These are phyloP conservation scores for Panicum hallii DNA, from an alignment of 202 grass and related monocot species.

Conservation along the genomic window DNA sequence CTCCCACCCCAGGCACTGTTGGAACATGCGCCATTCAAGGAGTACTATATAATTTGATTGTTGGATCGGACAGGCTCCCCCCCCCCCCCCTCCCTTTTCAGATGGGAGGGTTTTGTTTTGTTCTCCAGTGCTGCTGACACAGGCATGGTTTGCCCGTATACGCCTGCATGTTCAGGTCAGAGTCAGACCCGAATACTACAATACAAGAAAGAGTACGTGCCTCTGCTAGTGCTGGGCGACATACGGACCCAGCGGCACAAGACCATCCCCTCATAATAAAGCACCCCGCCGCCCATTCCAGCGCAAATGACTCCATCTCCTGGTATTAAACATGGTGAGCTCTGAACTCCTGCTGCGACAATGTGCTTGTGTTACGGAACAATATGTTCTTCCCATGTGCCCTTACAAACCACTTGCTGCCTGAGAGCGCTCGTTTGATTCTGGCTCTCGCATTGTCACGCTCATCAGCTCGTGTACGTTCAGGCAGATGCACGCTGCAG, in stretches of 20 bases:
- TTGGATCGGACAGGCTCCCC: neutral
- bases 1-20: neutral
- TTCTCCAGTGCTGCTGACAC: neutral
- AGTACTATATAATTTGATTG: neutral
- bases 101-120: neutral
- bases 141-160: neutral
- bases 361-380: neutral
- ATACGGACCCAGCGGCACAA: neutral
- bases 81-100: too few relatives aligned
- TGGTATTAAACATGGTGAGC: neutral
- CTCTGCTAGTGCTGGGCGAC: neutral
- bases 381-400: conserved; percentile 27
- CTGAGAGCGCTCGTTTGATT: neutral
- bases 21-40: conserved; percentile 29
- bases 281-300: conserved; percentile 18
- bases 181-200: neutral
- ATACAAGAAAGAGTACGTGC: neutral
- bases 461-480: neutral
- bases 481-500: neutral
- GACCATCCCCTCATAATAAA: neutral
- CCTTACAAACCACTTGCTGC: neutral
- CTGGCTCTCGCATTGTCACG: neutral
- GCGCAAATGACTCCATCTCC: neutral
- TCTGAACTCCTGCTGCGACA: neutral
- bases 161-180: conserved; percentile 2